A percentile compares a stretch with the other conserved stretches of the same genome.
Evolutionary conservation across 768 basidiomycete species (phyloP).

Genomic region (Lepiota subincarnata): DNA sequence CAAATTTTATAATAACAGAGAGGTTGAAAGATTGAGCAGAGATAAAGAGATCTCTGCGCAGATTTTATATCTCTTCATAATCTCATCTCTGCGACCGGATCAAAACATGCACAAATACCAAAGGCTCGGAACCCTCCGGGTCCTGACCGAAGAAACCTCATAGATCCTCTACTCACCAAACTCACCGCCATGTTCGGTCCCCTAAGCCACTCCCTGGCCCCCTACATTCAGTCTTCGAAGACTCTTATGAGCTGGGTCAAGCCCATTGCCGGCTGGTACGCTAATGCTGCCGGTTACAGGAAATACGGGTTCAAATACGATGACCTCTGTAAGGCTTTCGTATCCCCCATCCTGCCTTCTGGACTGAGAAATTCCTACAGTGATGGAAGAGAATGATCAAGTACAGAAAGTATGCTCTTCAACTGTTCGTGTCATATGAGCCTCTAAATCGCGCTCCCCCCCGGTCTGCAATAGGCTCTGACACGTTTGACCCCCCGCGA

Average conservation of each 20-base stretch:
- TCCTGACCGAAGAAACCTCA: conserved; percentile 9
- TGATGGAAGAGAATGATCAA: conserved; percentile 72
- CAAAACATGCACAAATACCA: conserved; percentile 42
- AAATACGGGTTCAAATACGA: conserved; percentile 89
- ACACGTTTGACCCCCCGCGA: conserved; percentile 74
- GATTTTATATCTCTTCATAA: conserved; percentile 18
- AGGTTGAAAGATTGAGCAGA: conserved; percentile 23
- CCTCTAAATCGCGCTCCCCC: neutral
- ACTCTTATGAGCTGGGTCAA: conserved; percentile 64
- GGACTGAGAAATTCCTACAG: conserved; percentile 23
- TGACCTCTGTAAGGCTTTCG: conserved; percentile 72
- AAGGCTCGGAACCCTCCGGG: conserved; percentile 35
- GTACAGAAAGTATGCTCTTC: conserved; percentile 66
- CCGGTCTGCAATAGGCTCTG: conserved; percentile 57
- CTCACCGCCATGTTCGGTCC: conserved; percentile 49
- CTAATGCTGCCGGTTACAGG: conserved; percentile 76
- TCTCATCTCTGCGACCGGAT: conserved; percentile 7
- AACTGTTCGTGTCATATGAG: neutral
- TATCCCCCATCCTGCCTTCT: conserved; percentile 10
- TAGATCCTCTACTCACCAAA: conserved; percentile 11
- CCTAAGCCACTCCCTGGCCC: conserved; percentile 73
- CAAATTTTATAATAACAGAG: conserved; percentile 3
- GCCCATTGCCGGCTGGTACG: conserved; percentile 83
- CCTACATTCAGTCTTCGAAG: conserved; percentile 65
- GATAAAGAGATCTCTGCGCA: conserved; percentile 18